Evolutionary conservation across 2,329 filamentous ascomycete genomes (phyloP), one percentile per base, ranked within the genome.

Genomic region (Lachnellula willkommii): DNA sequence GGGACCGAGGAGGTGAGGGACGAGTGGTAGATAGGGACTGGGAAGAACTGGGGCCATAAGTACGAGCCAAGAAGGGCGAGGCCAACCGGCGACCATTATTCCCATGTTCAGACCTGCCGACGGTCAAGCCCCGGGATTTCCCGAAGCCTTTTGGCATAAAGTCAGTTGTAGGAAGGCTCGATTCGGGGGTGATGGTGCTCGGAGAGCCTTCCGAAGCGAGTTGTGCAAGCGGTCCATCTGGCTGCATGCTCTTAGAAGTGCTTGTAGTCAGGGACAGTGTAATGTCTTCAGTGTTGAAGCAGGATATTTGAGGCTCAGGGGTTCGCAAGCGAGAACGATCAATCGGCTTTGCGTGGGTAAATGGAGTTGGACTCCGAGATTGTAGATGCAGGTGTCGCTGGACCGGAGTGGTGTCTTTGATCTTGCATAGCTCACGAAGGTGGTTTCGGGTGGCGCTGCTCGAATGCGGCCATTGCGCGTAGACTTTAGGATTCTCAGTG

Each of bases 241-340:
- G 79, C 62, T 85, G 80, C 84, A 88, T 87, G 2, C 78, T 78
- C 43, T 85, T 81, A 1, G 83, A 78, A 1, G 84, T 87, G 71
- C 81, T 84, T 32, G 85, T 72, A 1, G 78, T 76, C 52, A 88
- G 74, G 11, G 84, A 87, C 65, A 86, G 72, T 43, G 79, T 76
- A 77, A 88, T 84, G 59, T 86, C 83, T 42, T 79, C 77, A 11
- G 78, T 79, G 1, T 77, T 81, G 66, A 87, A 87, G 11, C 79
- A 71, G 1, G 77, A 77, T 4, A 73, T 59, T 45, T 75, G 74
- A 32, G 73, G 74, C 22, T 71, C 73, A 3, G 79, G 75, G 12
- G 75, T 77, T 32, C 74, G 73, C 50, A 77, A 75, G 42, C 78
- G 74, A 58, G 75, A 79, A 70, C 75, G 77, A 58, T 75, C 73